Base-by-base conservation (phyloP, 768 basidiomycete species). In the Austroboletus festivus region DNA sequence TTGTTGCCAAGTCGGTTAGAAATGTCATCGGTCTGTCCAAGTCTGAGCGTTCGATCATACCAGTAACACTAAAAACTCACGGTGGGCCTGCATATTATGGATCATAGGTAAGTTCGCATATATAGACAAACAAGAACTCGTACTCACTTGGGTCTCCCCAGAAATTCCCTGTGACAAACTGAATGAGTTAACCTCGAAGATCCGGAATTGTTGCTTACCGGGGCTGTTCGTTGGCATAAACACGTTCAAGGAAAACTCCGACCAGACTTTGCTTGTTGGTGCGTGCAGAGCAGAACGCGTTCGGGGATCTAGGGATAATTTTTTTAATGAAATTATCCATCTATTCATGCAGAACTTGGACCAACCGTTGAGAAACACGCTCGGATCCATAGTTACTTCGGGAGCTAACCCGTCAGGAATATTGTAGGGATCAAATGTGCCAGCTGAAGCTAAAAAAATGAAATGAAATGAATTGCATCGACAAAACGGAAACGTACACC, bases 1-100 rank as follows among this genome's bases (percentile, higher is more conserved):
- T 86, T 11, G 79, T 74, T 2, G 83, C 82, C n/a, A 86, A 71
- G 5, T 83, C 82, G 2, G 76, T 71, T 35, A 86, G 65, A 63
- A 85, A 85, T 43, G 68, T 74, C 73, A 83, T 83, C 4, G 85
- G 78, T 53, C 82, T 84, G 20, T 7, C 12, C 19, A 1, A 21
- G 1, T 35, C 5, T 59, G 12, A 57, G 52, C 13, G 33, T 24
- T 12, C 2, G 9, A 26, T 46, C 9, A 21, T 16, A 5, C 39
- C 1, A 28, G 23, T 5, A 24, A 18, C 24, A 7, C 2, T 11
- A 16, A 18, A 28, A 4, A 61, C 72, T 59, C 45, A 73, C 71
- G 67, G 68, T 5, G 62, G 48, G 47, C 71, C 72, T 73, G 21
- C 5, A 37, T 6, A 4, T 8, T 7, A 19, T 37, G n/a, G 35